These are phyloP conservation scores for Cylindrotheca fusiformis DNA, from an alignment of 108 stramenopile genomes.

Conservation along the genomic window DNA sequence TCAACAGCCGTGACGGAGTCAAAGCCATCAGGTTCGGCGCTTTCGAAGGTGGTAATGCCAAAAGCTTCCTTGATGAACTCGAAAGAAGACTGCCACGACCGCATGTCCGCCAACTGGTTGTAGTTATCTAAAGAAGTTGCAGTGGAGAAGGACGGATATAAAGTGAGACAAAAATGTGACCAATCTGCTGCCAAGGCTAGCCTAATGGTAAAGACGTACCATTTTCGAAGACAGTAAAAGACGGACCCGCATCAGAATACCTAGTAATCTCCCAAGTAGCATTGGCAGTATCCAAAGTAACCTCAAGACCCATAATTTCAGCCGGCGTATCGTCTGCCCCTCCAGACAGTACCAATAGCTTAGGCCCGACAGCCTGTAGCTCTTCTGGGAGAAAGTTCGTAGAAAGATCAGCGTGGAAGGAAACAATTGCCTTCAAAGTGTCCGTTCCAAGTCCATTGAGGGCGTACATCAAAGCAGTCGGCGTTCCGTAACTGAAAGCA, in stretches of 20 bases:
- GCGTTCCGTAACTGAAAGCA: constrained; percentile 46
- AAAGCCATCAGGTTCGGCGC: constrained; percentile 1
- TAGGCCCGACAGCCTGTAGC: constrained; percentile 1
- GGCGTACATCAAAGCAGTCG: constrained; percentile 38
- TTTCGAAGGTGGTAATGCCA: constrained; percentile 13
- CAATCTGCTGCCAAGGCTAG: neutral
- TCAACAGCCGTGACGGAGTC: constrained; percentile 3
- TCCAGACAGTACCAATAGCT: constrained; percentile 35
- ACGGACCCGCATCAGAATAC: constrained; percentile 41
- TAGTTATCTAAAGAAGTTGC: constrained; percentile 16
- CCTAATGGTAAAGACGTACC: constrained; percentile 6
- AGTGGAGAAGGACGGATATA: neutral
- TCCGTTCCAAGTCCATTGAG: constrained; percentile 5
- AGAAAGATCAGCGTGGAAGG: constrained; percentile 39
- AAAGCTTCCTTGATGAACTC: constrained; percentile 28
- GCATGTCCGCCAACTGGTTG: constrained; percentile 37
- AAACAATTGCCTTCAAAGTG: constrained; percentile 30
- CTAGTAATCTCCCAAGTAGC: constrained; percentile 47
- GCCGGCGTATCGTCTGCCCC: constrained; percentile 35
- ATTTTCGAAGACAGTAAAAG: constrained; percentile 37
- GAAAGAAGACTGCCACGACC: constrained; percentile 39
- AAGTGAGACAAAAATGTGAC: neutral
- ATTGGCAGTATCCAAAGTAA: constrained; percentile 13
- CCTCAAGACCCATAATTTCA: constrained; percentile 24
- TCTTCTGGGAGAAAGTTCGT: constrained; percentile 26